Conservation (phyloP, 345 rosid species). For the Lepidium africanum region DNA sequence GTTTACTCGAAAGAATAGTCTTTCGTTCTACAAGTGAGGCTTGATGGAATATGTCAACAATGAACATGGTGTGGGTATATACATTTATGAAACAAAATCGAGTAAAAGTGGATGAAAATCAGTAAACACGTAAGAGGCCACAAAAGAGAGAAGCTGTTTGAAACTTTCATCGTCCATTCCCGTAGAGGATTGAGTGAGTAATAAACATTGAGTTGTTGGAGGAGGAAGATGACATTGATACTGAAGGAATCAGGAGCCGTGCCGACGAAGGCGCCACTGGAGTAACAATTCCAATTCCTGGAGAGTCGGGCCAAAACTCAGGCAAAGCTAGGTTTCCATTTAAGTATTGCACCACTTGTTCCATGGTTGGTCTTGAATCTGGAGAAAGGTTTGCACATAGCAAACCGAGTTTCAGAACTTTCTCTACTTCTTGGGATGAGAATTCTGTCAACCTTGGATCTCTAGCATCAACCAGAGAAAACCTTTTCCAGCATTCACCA, state of each 20-base stretch:
- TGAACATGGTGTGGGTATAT: neutral
- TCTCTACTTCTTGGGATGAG: constrained; percentile 31
- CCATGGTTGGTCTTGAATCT: constrained; percentile 35
- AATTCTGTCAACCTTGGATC: constrained; percentile 33
- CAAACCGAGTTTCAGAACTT: constrained; percentile 43
- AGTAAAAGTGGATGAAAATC: neutral
- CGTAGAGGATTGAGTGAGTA: constrained; percentile 25
- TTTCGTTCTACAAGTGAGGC: neutral
- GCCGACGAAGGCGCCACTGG: constrained; percentile 5
- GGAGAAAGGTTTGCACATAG: constrained; percentile 34
- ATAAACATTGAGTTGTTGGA: constrained; percentile 24
- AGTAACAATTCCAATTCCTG: constrained; percentile 25
- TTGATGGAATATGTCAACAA: constrained; percentile 6
- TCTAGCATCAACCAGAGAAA: constrained; percentile 24
- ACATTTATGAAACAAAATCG: neutral
- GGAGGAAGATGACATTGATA: constrained; percentile 12
- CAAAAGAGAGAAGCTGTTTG: neutral
- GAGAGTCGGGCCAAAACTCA: constrained; percentile 18
- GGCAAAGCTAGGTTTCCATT: constrained; percentile 26
- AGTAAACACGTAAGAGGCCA: neutral
- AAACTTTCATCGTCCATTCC: constrained; percentile 28
- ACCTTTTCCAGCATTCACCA: constrained; percentile 28
- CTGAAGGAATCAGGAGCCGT: constrained; percentile 1
- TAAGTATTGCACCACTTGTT: constrained; percentile 33
- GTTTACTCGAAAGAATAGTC: neutral